A percentile compares a stretch with the other conserved stretches of the same genome.
Conservation (phyloP, 2,329 filamentous ascomycete genomes). For the Neopestalotiopsis sp. region DNA sequence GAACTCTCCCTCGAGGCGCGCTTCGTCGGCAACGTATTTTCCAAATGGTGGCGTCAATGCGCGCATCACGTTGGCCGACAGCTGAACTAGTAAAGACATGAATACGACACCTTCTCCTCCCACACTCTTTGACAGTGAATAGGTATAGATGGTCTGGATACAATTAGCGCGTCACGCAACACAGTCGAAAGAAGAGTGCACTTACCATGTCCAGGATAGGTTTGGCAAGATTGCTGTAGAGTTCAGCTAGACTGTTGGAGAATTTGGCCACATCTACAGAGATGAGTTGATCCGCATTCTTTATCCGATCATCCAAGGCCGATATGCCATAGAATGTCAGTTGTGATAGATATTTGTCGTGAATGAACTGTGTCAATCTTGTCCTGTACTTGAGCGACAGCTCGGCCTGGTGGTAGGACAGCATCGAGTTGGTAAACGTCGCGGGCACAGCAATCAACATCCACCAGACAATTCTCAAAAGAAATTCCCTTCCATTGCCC, state of each 20-base stretch:
- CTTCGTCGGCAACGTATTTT: slow-evolving; percentile 96
- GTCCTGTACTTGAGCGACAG: slow-evolving; percentile 92
- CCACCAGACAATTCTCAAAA: slow-evolving; percentile 93
- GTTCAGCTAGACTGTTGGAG: slow-evolving; percentile 89
- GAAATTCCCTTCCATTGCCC: slow-evolving; percentile 88
- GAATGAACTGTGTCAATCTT: slow-evolving; percentile 90
- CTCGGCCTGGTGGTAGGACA: slow-evolving; percentile 96
- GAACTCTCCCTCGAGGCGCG: slow-evolving; percentile 92
- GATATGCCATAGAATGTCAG: slow-evolving; percentile 98
- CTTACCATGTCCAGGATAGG: slow-evolving; percentile 87
- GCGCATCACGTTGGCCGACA: slow-evolving; percentile 92
- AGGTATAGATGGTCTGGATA: slow-evolving; percentile 83
- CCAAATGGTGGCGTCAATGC: slow-evolving; percentile 95
- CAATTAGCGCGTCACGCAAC: slow-evolving; percentile 23
- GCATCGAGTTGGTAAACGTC: slow-evolving; percentile 99
- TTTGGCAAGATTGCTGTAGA: slow-evolving; percentile 97
- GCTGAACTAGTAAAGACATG: slow-evolving; percentile 91
- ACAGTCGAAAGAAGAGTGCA: neutral
- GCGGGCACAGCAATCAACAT: slow-evolving; percentile 96
- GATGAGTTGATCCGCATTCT: slow-evolving; percentile 97
- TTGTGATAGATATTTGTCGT: slow-evolving; percentile 94
- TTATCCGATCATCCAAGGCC: slow-evolving; percentile 94
- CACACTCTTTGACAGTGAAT: slow-evolving; percentile 91
- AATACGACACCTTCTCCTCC: slow-evolving; percentile 94
- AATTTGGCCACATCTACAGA: slow-evolving; percentile 97